These are phyloP conservation scores for Chalciporus pseudorubinellus DNA, from an alignment of 768 basidiomycete genomes.

Conservation along the genomic window DNA sequence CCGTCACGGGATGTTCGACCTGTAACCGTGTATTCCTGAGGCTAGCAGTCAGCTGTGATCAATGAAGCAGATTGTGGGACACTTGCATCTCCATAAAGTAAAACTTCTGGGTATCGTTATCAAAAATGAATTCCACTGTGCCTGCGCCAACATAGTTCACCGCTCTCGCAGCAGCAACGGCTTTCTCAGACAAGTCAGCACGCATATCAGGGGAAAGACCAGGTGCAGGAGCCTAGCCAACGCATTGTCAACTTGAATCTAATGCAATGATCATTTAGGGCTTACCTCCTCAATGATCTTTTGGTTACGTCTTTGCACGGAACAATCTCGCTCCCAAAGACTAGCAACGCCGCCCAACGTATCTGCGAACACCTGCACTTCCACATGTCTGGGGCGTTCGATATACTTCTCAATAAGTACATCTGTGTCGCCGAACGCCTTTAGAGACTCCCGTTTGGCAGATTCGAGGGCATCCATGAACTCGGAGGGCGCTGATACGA, in stretches of 20 bases:
- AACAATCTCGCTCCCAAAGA: slow-evolving; percentile 94
- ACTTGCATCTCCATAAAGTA: slow-evolving; percentile 95
- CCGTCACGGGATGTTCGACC: slow-evolving; percentile 91
- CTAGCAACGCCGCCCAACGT: slow-evolving; percentile 76
- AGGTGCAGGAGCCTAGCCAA: slow-evolving; percentile 79
- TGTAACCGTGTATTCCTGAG: slow-evolving; percentile 80
- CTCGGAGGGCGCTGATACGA: slow-evolving; percentile 60
- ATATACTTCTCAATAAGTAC: slow-evolving; percentile 92
- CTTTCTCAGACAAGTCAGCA: slow-evolving; percentile 79
- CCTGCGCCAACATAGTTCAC: slow-evolving; percentile 91
- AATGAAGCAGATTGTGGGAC: not conserved
- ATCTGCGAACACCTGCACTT: slow-evolving; percentile 95
- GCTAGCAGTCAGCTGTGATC: not conserved
- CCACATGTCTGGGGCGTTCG: slow-evolving; percentile 82
- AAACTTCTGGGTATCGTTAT: slow-evolving; percentile 82
- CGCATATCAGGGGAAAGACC: slow-evolving; percentile 78
- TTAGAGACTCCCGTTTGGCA: slow-evolving; percentile 86
- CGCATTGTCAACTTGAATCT: not conserved
- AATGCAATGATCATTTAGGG: not conserved
- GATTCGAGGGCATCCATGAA: slow-evolving; percentile 80
- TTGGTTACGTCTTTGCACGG: slow-evolving; percentile 89
- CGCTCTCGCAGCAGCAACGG: slow-evolving; percentile 88
- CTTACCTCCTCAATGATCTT: slow-evolving; percentile 90
- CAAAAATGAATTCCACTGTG: slow-evolving; percentile 96
- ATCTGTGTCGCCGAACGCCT: slow-evolving; percentile 82